Evolutionary conservation across 176 grass and related monocot genomes (phyloP), one percentile per base, ranked within the genome.

Genomic region (Rhipidocladum racemiflorum): DNA sequence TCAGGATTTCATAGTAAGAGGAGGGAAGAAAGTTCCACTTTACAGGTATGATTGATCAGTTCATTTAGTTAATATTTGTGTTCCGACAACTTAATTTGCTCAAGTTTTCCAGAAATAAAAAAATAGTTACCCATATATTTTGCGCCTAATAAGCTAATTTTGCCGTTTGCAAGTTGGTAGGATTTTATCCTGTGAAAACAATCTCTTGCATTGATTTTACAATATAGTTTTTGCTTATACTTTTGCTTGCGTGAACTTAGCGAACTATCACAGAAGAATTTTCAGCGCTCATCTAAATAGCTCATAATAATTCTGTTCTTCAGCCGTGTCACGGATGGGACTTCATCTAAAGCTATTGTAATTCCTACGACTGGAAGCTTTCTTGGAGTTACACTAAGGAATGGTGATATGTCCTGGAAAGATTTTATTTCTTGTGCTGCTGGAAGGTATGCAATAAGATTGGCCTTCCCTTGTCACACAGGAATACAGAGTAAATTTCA

Each of bases 1-100:
- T 83, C 90, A 98, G 95, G 95, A 98, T 87, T 93, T 91, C 85
- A 90, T 98, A 82, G 66, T 91, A 46, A 94, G 95, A 89, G 95
- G 95, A 88, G 85, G 67, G 74, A 98, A 77, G 77, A 90, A 91
- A 76, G 85, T 95, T 85, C 92, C 92, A 70, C 88, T 98, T 88
- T 98, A 98, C 90, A 95, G 92, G 91, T 94, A 86, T 79, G 25
- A 65, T 84, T 25, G 29, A 45, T 78, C 9, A 34, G n/a, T 78
- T 61, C 30, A 40, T 2, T 51, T 75, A 43, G 15, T 85, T 82
- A 46, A 0, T 1, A 15, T 69, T 20, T 48, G 35, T 77, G 28
- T 81, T 62, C 35, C 70, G 36, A 48, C 59, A 67, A 71, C 42
- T 40, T 83, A 54, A 56, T 72, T 48, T 65, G 3, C 7, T 85